A percentile compares a stretch with the other conserved stretches of the same genome.
phyloP scores from a whole-genome alignment of 768 basidiomycete species.

The Termitomyces sp. region DNA sequence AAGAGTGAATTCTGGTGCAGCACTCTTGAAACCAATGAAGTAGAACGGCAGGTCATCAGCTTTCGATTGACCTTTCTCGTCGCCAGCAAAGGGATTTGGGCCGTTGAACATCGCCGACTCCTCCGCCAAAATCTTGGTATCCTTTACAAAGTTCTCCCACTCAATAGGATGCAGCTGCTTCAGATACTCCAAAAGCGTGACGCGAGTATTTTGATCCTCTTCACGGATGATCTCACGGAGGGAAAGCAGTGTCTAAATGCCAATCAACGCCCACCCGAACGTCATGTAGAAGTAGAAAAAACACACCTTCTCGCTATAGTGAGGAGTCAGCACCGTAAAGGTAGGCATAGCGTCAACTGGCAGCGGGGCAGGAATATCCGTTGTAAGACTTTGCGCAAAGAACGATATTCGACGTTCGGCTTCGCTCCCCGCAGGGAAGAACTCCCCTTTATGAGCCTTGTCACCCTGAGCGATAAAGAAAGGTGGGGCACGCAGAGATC shows the following conservation, averaged over 20 bases:
- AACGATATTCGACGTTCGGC: conserved; percentile 98
- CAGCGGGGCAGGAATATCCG: conserved; percentile 86
- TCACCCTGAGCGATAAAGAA: conserved; percentile 98
- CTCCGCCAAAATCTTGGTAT: conserved; percentile 97
- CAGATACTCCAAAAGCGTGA: conserved; percentile 95
- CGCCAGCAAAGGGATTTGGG: conserved; percentile 55
- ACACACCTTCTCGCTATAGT: conserved; percentile 93
- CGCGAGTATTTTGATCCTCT: conserved; percentile 94
- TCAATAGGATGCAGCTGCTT: conserved; percentile 98
- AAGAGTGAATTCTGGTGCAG: conserved; percentile 96
- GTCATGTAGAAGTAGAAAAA: not conserved
- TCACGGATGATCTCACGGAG: conserved; percentile 98
- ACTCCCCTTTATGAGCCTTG: conserved; percentile 72
- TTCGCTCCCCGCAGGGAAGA: conserved; percentile 93
- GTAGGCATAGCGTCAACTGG: conserved; percentile 99
- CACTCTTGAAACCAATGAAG: conserved; percentile 98
- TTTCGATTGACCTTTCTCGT: conserved; percentile 81
- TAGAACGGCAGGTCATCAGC: conserved; percentile 95
- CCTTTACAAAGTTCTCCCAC: conserved; percentile 99
- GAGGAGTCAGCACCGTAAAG: conserved; percentile 96
- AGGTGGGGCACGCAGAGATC: conserved; percentile 89
- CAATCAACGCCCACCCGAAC: not conserved
- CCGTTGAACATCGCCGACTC: conserved; percentile 87
- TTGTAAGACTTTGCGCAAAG: conserved; percentile 97
- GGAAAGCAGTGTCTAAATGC: conserved; percentile 77